These are phyloP conservation scores for Pythium coloratum DNA, from an alignment of 352 stramenopile species.

Conservation along the genomic window DNA sequence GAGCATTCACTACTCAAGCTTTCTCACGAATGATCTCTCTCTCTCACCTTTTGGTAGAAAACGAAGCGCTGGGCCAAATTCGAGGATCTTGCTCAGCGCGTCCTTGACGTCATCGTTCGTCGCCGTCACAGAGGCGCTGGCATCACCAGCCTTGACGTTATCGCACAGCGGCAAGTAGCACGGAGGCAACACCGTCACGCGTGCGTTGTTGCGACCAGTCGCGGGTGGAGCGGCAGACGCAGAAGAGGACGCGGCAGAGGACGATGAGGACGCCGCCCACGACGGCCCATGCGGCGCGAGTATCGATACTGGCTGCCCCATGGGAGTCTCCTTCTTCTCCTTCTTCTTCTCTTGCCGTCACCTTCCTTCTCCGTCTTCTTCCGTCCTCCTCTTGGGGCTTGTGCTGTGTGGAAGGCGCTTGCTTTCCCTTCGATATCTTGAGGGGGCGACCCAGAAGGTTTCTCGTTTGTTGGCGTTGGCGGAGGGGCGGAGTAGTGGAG, in stretches of 20 bases:
- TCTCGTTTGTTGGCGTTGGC: not conserved
- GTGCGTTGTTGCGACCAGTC: not conserved
- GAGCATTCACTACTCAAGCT: not conserved
- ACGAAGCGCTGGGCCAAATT: slow-evolving; percentile 53
- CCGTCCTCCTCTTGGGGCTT: not conserved
- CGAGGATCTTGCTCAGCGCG: slow-evolving; percentile 64
- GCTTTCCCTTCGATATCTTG: not conserved
- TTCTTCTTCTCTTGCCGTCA: not conserved
- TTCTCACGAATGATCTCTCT: not conserved
- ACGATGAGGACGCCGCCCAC: slow-evolving; percentile 6
- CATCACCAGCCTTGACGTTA: slow-evolving; percentile 50
- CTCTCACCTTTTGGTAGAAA: slow-evolving; percentile 49
- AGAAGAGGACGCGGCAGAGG: not conserved
- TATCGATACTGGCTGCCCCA: slow-evolving; percentile 64
- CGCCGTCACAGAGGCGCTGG: slow-evolving; percentile 26
- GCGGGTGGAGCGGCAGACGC: not conserved
- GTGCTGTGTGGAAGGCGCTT: too few relatives aligned
- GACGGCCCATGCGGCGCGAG: slow-evolving; percentile 19
- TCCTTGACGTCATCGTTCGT: slow-evolving; percentile 64
- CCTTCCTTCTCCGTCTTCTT: not conserved
- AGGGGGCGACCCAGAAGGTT: not conserved
- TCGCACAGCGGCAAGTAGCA: slow-evolving; percentile 66
- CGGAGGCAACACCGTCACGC: slow-evolving; percentile 36
- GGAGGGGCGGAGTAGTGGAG: not conserved
- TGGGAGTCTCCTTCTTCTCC: slow-evolving; percentile 13